phyloP scores from a whole-genome alignment of 2,329 filamentous ascomycete genomes.

The Alternaria sp. region DNA sequence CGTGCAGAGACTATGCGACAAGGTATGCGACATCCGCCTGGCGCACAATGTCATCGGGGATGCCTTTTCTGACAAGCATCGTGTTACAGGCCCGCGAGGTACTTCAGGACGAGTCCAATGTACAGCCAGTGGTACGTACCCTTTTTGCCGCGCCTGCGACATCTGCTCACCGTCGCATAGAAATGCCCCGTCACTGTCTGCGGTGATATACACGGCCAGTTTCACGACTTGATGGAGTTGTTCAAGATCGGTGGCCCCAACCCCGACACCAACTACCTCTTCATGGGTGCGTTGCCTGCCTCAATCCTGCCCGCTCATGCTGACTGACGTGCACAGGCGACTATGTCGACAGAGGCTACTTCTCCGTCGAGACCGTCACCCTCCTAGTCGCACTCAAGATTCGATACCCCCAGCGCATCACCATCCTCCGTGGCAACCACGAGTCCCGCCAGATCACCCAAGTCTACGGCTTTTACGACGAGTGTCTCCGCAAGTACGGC shows the following conservation, averaged over 20 bases:
- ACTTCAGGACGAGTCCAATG: conserved; percentile 95
- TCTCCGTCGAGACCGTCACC: conserved; percentile 97
- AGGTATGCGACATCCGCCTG: conserved; percentile 62
- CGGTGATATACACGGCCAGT: conserved; percentile 98
- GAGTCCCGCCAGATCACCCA: conserved; percentile 80
- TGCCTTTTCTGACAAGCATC: conserved; percentile 19
- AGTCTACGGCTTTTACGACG: conserved; percentile 80
- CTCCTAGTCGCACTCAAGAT: conserved; percentile 97
- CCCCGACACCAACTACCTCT: conserved; percentile 98
- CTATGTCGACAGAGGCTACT: conserved; percentile 98
- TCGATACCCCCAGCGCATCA: conserved; percentile 96
- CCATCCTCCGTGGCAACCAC: conserved; percentile 92
- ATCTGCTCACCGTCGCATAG: conserved; percentile 37
- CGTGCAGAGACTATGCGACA: conserved; percentile 96
- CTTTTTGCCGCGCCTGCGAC: background rate
- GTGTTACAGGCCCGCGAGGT: conserved; percentile 82
- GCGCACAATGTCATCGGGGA: background rate
- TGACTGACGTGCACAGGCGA: conserved; percentile 69
- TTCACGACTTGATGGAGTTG: conserved; percentile 98
- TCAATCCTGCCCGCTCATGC: conserved; percentile 6
- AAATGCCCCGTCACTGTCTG: conserved; percentile 99
- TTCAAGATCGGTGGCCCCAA: conserved; percentile 99
- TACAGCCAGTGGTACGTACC: conserved; percentile 88
- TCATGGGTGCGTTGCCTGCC: conserved; percentile 74
- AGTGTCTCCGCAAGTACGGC: conserved; percentile 78